Evolutionary conservation across 768 basidiomycete species (phyloP).

Genomic region (Dioszegia hungarica): DNA sequence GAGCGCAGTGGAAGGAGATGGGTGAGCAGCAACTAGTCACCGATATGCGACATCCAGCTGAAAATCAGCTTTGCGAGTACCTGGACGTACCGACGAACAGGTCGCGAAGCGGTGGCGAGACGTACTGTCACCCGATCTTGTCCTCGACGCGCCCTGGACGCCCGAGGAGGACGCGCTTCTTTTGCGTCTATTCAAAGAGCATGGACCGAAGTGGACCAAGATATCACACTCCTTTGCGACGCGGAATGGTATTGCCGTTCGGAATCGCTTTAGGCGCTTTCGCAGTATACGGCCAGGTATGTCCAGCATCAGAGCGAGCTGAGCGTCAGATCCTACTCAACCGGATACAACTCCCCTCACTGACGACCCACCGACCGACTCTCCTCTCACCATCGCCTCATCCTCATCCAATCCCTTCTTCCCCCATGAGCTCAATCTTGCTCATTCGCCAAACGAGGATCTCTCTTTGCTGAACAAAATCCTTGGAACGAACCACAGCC

Average conservation of each 20-base stretch:
- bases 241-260: constrained; percentile 7
- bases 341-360: neutral
- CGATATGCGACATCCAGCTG: neutral
- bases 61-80: constrained; percentile 1
- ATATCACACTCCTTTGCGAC: constrained; percentile 7
- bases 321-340: neutral
- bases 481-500: neutral
- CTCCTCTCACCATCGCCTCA: neutral
- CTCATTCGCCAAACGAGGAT: neutral
- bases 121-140: constrained; percentile 7
- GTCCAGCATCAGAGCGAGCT: neutral
- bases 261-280: constrained; percentile 4
- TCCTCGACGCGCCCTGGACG: constrained; percentile 6
- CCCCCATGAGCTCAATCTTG: neutral
- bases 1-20: constrained; percentile 12
- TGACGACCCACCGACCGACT: neutral
- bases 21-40: too few species aligned
- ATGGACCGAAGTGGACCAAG: constrained; percentile 12
- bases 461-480: neutral
- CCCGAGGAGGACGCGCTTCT: constrained; percentile 7
- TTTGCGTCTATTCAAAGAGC: constrained; percentile 2
- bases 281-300: neutral
- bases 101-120: constrained; percentile 15
- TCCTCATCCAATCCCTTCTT: neutral
- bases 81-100: constrained; percentile 12